These are phyloP conservation scores for Catharanthus roseus DNA, from an alignment of 257 asterid genomes.

Conservation along the genomic window DNA sequence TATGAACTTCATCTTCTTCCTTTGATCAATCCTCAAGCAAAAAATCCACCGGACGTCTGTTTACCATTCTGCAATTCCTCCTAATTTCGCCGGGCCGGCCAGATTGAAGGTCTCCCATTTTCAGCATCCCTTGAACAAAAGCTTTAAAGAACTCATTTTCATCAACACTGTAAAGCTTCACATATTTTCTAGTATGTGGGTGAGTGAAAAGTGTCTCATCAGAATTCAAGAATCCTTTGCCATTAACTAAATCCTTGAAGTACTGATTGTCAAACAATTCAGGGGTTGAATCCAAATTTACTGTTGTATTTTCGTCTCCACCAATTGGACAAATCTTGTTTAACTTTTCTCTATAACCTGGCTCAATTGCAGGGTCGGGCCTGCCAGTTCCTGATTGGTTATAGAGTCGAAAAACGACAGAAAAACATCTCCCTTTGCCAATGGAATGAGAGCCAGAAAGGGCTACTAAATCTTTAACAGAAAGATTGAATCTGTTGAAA, in stretches of 20 bases:
- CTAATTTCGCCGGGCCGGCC: conserved; percentile 60
- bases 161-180: conserved; percentile 35
- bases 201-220: conserved; percentile 55
- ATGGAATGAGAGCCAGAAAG: conserved; percentile 96
- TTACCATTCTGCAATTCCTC: conserved; percentile 56
- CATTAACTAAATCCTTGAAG: conserved; percentile 58
- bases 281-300: conserved; percentile 67
- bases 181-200: conserved; percentile 46
- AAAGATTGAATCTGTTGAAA: conserved; percentile 57
- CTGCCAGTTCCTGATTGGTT: conserved; percentile 83
- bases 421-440: conserved; percentile 82
- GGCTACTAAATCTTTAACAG: conserved; percentile 69
- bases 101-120: conserved; percentile 69
- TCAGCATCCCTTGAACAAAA: conserved; percentile 63
- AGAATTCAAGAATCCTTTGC: conserved; percentile 81
- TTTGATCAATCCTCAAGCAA: conserved; percentile 21
- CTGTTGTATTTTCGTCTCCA: conserved; percentile 64
- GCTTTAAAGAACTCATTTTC: conserved; percentile 44
- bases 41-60: conserved; percentile 19
- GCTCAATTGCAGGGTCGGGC: conserved; percentile 76
- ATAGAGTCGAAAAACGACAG: conserved; percentile 76
- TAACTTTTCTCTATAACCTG: conserved; percentile 38
- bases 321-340: conserved; percentile 58
- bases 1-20: background rate
- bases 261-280: conserved; percentile 66